Percentiles rank a stretch among this genome's conserved stretches.
phyloP scores from a whole-genome alignment of 495 filamentous ascomycete genomes.

The Penicillium mononematosum region DNA sequence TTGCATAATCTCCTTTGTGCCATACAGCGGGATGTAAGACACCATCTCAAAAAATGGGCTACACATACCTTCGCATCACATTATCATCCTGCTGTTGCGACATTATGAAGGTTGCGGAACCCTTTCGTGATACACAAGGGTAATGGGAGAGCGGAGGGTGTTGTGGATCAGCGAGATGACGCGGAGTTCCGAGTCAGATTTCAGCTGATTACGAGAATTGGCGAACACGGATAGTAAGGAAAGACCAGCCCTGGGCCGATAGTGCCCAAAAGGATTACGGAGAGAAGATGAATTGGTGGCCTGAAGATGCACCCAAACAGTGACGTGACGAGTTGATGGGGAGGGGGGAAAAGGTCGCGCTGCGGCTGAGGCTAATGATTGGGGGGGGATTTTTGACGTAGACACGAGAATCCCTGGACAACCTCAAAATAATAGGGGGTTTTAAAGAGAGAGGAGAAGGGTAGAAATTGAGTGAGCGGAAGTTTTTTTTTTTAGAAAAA shows the following conservation, averaged over 20 bases:
- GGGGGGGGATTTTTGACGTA: not conserved
- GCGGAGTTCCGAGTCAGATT: constrained; percentile 12
- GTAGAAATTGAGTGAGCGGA: constrained; percentile 10
- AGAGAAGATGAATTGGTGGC: constrained; percentile 13
- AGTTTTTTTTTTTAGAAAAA: constrained; percentile 5
- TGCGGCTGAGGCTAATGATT: constrained; percentile 21
- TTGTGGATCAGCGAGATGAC: constrained; percentile 9
- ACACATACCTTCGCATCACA: constrained; percentile 70
- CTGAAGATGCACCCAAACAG: constrained; percentile 24
- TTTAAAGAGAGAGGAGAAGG: constrained; percentile 17
- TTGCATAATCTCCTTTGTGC: not conserved
- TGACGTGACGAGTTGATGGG: constrained; percentile 21
- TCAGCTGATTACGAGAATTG: constrained; percentile 12
- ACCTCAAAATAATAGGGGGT: not conserved
- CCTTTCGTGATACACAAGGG: constrained; percentile 12
- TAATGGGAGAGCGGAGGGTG: constrained; percentile 11
- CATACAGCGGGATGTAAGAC: constrained; percentile 11
- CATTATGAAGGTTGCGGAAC: constrained; percentile 40
- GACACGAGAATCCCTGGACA: constrained; percentile 3
- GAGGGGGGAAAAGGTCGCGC: constrained; percentile 20
- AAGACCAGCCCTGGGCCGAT: constrained; percentile 19
- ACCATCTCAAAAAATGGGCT: constrained; percentile 7
- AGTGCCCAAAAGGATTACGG: constrained; percentile 19
- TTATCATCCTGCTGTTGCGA: constrained; percentile 62
- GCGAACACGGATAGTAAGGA: constrained; percentile 18